Percentiles rank a stretch among this genome's conserved stretches.
phyloP scores from a whole-genome alignment of 225 moss, liverwort and hornwort genomes.

The Physcomitrellopsis africana region DNA sequence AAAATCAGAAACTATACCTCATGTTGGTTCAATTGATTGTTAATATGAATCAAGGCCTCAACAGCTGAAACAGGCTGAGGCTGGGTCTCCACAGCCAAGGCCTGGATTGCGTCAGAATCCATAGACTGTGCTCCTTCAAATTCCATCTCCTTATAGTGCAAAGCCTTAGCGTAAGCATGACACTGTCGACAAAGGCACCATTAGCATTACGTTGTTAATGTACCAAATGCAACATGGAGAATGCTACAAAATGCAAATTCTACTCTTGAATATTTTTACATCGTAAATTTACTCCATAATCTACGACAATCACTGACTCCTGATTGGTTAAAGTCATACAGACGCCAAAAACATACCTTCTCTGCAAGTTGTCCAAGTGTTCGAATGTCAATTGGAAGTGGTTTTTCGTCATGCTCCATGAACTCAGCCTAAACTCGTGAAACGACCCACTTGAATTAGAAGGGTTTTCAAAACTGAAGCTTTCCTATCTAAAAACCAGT shows the following conservation, averaged over 20 bases:
- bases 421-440: slow-evolving; percentile 78
- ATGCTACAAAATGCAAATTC: neutral
- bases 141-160: slow-evolving; percentile 99
- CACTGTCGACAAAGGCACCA: slow-evolving; percentile 58
- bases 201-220: slow-evolving; percentile 4
- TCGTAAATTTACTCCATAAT: neutral
- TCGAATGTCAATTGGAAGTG: slow-evolving; percentile 93
- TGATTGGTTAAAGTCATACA: slow-evolving; percentile 5
- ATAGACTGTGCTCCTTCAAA: slow-evolving; percentile 77
- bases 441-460: slow-evolving; percentile 14
- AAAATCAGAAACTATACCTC: slow-evolving; percentile 58
- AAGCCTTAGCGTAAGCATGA: slow-evolving; percentile 95
- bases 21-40: slow-evolving; percentile 97
- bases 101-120: slow-evolving; percentile 65
- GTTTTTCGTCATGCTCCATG: slow-evolving; percentile 99
- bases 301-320: neutral
- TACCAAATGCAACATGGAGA: slow-evolving; percentile 8
- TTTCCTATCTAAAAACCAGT: neutral
- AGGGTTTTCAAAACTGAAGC: neutral
- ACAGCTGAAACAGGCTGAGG: slow-evolving; percentile 84
- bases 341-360: slow-evolving; percentile 59
- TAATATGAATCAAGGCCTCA: slow-evolving; percentile 96
- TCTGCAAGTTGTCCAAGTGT: slow-evolving; percentile 95
- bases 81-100: slow-evolving; percentile 79
- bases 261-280: neutral